Evolutionary conservation across 2,329 filamentous ascomycete species (phyloP).

Genomic region (Scorias spongiosa): DNA sequence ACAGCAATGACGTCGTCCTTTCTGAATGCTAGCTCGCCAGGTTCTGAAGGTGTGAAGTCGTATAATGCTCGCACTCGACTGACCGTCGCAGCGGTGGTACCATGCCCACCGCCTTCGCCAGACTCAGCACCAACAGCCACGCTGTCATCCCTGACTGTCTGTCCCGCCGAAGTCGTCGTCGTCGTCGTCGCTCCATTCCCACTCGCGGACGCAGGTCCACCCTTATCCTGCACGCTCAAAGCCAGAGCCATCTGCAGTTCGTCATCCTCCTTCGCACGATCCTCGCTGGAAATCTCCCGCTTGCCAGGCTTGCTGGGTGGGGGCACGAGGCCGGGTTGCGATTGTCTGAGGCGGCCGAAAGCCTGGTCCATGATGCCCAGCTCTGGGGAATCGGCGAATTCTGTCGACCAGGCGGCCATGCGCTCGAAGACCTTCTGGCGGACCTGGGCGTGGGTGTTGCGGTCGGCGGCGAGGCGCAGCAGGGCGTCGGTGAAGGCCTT

Average conservation of each 20-base stretch:
- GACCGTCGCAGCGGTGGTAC: slow-evolving; percentile 90
- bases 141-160: slow-evolving; percentile 9
- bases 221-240: slow-evolving; percentile 80
- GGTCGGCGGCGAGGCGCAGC: slow-evolving; percentile 76
- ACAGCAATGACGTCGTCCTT: slow-evolving; percentile 97
- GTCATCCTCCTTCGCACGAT: slow-evolving; percentile 90
- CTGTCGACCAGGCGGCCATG: slow-evolving; percentile 91
- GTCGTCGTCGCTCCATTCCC: not conserved
- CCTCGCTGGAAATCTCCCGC: slow-evolving; percentile 73
- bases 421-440: slow-evolving; percentile 94
- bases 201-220: slow-evolving; percentile 20
- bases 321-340: slow-evolving; percentile 68
- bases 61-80: slow-evolving; percentile 86
- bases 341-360: slow-evolving; percentile 67
- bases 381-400: slow-evolving; percentile 80
- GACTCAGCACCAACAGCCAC: slow-evolving; percentile 24
- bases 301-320: slow-evolving; percentile 81
- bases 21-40: slow-evolving; percentile 87
- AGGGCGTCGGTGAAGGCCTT: slow-evolving; percentile 90
- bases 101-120: slow-evolving; percentile 29
- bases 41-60: slow-evolving; percentile 87
- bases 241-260: slow-evolving; percentile 93
- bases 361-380: slow-evolving; percentile 96
- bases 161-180: no score
- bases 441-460: slow-evolving; percentile 89